Percentiles rank a stretch among this genome's conserved stretches.
phyloP scores from a whole-genome alignment of 768 basidiomycete species.

The Mycena olivaceomarginata region DNA sequence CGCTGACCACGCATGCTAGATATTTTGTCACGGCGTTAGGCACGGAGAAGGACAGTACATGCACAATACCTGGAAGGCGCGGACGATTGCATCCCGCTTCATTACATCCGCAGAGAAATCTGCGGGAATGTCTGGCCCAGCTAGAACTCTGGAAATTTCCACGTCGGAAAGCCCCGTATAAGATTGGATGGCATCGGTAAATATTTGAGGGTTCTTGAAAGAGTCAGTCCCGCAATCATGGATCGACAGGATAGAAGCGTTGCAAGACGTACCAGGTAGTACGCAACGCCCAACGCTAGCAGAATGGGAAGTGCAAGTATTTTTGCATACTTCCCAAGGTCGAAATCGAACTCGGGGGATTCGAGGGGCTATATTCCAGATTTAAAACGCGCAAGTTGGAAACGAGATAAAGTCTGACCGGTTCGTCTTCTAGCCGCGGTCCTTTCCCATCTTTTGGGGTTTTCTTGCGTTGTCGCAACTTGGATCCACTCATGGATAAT shows the following conservation, averaged over 20 bases:
- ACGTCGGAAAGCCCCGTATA: slow-evolving; percentile 33
- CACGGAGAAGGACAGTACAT: not conserved
- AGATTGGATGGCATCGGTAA: slow-evolving; percentile 35
- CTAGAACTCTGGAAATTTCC: slow-evolving; percentile 21
- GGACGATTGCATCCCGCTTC: slow-evolving; percentile 82
- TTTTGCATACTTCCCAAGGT: slow-evolving; percentile 31
- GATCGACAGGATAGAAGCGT: not conserved
- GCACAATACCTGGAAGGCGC: slow-evolving; percentile 83
- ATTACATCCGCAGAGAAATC: slow-evolving; percentile 70
- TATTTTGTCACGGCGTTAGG: slow-evolving; percentile 38
- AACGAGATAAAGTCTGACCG: not conserved
- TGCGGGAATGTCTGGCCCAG: slow-evolving; percentile 1
- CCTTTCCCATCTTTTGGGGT: slow-evolving; percentile 18
- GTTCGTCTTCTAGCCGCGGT: not conserved
- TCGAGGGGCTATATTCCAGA: not conserved
- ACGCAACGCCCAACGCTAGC: slow-evolving; percentile 20
- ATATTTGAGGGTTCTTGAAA: slow-evolving; percentile 38
- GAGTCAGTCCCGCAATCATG: not conserved
- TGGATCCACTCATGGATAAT: slow-evolving; percentile 23
- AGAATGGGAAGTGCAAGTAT: slow-evolving; percentile 24
- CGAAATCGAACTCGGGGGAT: slow-evolving; percentile 36
- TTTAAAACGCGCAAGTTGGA: not conserved
- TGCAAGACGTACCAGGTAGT: slow-evolving; percentile 27
- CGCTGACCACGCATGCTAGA: slow-evolving; percentile 88
- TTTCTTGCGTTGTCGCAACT: slow-evolving; percentile 43